Percentiles rank a stretch among this genome's conserved stretches.
These are phyloP conservation scores for Licmophora abbreviata DNA, from an alignment of 108 stramenopile genomes.

Conservation along the genomic window DNA sequence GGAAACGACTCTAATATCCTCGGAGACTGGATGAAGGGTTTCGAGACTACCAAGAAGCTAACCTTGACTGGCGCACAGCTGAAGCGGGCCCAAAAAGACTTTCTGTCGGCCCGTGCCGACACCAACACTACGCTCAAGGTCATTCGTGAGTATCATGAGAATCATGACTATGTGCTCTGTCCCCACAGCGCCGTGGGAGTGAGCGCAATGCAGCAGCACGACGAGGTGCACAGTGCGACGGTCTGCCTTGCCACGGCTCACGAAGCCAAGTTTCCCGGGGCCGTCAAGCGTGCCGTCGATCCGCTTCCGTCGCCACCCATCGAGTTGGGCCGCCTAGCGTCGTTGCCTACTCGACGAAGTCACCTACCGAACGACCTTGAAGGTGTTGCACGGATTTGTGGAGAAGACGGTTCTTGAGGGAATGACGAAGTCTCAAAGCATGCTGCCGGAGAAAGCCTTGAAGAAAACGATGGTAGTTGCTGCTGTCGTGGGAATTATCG, in stretches of 20 bases:
- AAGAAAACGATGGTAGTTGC: neutral
- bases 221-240: conserved; percentile 42
- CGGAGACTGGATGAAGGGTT: conserved; percentile 83
- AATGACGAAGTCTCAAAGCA: conserved; percentile 11
- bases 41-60: conserved; percentile 89
- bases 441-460: neutral
- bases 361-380: conserved; percentile 73
- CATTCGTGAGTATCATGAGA: conserved; percentile 75
- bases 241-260: conserved; percentile 96
- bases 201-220: conserved; percentile 68
- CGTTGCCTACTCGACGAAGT: conserved; percentile 57
- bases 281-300: conserved; percentile 67
- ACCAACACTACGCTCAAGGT: conserved; percentile 75
- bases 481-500: conserved; percentile 1
- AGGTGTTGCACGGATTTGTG: conserved; percentile 75
- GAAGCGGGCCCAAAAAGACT: conserved; percentile 76
- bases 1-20: conserved; percentile 83
- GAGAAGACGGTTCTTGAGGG: conserved; percentile 47
- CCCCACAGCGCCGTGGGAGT: conserved; percentile 97
- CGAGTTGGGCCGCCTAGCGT: conserved; percentile 48
- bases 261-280: conserved; percentile 93
- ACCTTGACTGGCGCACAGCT: conserved; percentile 73
- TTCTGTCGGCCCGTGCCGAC: conserved; percentile 77
- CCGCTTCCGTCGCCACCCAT: conserved; percentile 61
- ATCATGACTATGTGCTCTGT: conserved; percentile 89